Conservation (phyloP, 1,139 yeast species). For the Candida pseudoviswanathii region DNA sequence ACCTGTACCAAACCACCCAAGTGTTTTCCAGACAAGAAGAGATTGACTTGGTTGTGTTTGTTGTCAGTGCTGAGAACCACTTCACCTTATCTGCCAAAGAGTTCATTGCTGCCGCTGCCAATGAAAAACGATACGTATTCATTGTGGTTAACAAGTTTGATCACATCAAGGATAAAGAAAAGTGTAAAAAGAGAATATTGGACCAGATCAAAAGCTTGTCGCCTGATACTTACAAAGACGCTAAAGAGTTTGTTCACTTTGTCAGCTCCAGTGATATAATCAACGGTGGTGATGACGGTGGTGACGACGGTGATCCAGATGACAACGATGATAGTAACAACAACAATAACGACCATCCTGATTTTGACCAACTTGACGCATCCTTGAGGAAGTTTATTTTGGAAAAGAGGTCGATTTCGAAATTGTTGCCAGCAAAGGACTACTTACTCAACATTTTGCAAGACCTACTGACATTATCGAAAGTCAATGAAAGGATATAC, state of each 20-base stretch:
- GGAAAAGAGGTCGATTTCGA: slow-evolving; percentile 86
- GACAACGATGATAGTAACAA: slow-evolving; percentile 27
- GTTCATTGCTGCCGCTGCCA: slow-evolving; percentile 86
- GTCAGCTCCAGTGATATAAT: slow-evolving; percentile 63
- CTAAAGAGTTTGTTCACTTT: slow-evolving; percentile 92
- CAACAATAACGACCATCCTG: slow-evolving; percentile 43
- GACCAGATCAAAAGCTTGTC: slow-evolving; percentile 87
- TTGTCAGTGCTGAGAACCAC: slow-evolving; percentile 94
- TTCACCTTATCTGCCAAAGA: slow-evolving; percentile 94
- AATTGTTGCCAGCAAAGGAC: slow-evolving; percentile 89
- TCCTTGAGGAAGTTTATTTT: slow-evolving; percentile 83
- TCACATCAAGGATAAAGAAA: slow-evolving; percentile 73
- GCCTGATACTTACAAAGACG: slow-evolving; percentile 88
- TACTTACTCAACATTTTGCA: slow-evolving; percentile 67
- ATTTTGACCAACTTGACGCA: slow-evolving; percentile 83
- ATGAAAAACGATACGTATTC: slow-evolving; percentile 88
- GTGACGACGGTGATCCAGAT: slow-evolving; percentile 27
- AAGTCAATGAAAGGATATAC: slow-evolving; percentile 61
- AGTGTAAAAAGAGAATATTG: slow-evolving; percentile 74
- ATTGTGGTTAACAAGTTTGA: slow-evolving; percentile 94
- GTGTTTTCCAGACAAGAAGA: slow-evolving; percentile 97
- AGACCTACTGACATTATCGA: slow-evolving; percentile 66
- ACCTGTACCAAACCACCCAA: slow-evolving; percentile 91
- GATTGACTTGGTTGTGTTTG: slow-evolving; percentile 94
- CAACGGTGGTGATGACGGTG: slow-evolving; percentile 32